Evolutionary conservation across 495 filamentous ascomycete species (phyloP).

Genomic region (Penicillium coffeae): DNA sequence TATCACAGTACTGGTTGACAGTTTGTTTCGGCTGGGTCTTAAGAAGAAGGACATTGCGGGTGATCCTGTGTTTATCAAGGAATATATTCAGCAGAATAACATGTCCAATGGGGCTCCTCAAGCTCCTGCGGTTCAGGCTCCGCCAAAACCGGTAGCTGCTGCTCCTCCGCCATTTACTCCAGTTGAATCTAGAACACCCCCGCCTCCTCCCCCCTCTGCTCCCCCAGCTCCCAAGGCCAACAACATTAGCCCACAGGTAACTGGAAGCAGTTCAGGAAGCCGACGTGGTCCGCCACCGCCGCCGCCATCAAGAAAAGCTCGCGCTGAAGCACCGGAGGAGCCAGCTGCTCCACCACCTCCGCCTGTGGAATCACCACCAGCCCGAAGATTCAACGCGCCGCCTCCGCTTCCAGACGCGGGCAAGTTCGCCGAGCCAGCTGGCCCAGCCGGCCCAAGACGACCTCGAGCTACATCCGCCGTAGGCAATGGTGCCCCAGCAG

Average conservation of each 20-base stretch:
- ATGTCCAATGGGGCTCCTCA: conserved; percentile 44
- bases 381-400: conserved; percentile 68
- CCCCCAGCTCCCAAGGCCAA: conserved; percentile 46
- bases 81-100: conserved; percentile 81
- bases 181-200: not conserved
- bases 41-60: conserved; percentile 89
- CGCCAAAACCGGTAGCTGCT: conserved; percentile 45
- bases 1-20: conserved; percentile 59
- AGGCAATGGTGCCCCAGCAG: conserved; percentile 62
- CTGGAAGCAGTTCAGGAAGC: conserved; percentile 57
- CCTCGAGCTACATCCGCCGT: conserved; percentile 51
- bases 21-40: conserved; percentile 80
- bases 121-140: conserved; percentile 29
- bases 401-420: conserved; percentile 85
- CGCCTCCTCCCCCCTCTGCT: conserved; percentile 46
- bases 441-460: conserved; percentile 49
- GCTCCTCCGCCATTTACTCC: conserved; percentile 43
- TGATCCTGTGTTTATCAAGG: conserved; percentile 91
- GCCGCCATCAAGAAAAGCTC: conserved; percentile 69
- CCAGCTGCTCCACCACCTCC: conserved; percentile 49
- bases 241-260: conserved; percentile 65
- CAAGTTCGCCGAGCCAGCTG: conserved; percentile 61
- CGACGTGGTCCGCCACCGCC: conserved; percentile 77
- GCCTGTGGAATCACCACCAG: conserved; percentile 40
- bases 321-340: conserved; percentile 49